Conservation (phyloP, 306 rosid genomes). For the Astragalus glycyphyllos region DNA sequence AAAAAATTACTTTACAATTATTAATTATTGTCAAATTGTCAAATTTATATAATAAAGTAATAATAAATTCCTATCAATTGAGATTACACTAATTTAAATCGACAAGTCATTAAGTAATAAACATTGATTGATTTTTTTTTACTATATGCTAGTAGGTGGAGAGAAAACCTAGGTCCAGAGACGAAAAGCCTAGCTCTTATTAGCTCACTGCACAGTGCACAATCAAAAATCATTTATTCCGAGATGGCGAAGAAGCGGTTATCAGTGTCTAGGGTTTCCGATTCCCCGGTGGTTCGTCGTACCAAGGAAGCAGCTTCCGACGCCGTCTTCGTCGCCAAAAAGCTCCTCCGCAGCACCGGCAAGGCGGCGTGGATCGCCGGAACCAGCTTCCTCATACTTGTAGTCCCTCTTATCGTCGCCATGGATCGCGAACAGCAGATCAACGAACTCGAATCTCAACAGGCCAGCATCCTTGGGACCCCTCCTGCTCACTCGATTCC, state of each 20-base stretch:
- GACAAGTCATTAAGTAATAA: too few species aligned
- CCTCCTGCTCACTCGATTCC: slow-evolving; percentile 15
- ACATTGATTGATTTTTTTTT: too few species aligned
- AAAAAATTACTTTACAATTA: too few species aligned
- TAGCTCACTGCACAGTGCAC: background rate
- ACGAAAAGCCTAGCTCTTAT: too few species aligned
- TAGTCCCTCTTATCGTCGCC: slow-evolving; percentile 74
- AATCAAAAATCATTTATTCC: background rate
- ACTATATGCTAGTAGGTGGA: too few species aligned
- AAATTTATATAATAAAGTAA: too few species aligned
- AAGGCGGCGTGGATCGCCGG: slow-evolving; percentile 91
- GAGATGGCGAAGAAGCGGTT: slow-evolving; percentile 23
- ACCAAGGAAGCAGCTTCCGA: background rate
- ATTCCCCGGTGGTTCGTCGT: background rate
- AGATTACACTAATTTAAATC: too few species aligned
- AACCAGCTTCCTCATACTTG: slow-evolving; percentile 69
- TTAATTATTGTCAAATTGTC: too few species aligned
- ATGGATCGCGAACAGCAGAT: slow-evolving; percentile 90
- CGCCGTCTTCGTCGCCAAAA: background rate
- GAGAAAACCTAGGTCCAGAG: too few species aligned
- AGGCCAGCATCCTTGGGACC: slow-evolving; percentile 79
- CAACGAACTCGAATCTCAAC: slow-evolving; percentile 81
- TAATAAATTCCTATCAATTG: too few species aligned
- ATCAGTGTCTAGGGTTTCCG: background rate
- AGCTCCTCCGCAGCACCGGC: slow-evolving; percentile 80